Conservation (phyloP, 2,329 filamentous ascomycete genomes). For the Penicillium digitatum region DNA sequence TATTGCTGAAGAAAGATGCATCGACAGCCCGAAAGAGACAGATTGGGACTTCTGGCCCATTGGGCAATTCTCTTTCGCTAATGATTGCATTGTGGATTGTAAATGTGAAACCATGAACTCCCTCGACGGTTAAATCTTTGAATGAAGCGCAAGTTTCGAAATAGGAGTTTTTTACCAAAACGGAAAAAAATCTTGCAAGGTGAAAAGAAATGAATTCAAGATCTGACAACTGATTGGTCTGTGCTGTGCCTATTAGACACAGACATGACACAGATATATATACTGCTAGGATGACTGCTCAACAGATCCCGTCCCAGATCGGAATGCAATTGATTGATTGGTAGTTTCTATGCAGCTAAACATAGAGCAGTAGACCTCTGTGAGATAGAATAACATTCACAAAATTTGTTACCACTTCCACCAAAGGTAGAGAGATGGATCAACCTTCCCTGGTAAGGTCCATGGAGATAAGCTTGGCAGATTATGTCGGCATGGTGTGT, state of each 20-base stretch:
- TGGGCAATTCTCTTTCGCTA: conserved; percentile 25
- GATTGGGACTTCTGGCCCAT: not conserved
- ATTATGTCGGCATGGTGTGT: not conserved
- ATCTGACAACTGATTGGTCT: too few species aligned
- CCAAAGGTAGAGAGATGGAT: not conserved
- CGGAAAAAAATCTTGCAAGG: too few species aligned
- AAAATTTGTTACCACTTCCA: not conserved
- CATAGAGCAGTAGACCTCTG: not conserved
- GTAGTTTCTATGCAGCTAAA: not conserved
- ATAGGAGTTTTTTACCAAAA: too few species aligned
- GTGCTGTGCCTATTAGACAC: too few species aligned
- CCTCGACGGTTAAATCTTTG: too few species aligned
- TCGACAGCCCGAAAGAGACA: not conserved
- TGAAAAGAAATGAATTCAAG: too few species aligned
- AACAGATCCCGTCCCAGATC: not conserved
- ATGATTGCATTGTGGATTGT: not conserved
- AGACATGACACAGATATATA: too few species aligned
- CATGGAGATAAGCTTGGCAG: not conserved
- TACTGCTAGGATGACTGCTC: accelerated
- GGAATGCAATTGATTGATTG: too few species aligned
- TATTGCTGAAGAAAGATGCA: not conserved
- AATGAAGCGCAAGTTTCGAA: too few species aligned
- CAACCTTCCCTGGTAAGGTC: not conserved
- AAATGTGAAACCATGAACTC: not conserved
- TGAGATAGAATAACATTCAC: not conserved